These are phyloP conservation scores for Plasmodium coatneyi DNA, from an alignment of 169 alveolate genomes.

Conservation along the genomic window DNA sequence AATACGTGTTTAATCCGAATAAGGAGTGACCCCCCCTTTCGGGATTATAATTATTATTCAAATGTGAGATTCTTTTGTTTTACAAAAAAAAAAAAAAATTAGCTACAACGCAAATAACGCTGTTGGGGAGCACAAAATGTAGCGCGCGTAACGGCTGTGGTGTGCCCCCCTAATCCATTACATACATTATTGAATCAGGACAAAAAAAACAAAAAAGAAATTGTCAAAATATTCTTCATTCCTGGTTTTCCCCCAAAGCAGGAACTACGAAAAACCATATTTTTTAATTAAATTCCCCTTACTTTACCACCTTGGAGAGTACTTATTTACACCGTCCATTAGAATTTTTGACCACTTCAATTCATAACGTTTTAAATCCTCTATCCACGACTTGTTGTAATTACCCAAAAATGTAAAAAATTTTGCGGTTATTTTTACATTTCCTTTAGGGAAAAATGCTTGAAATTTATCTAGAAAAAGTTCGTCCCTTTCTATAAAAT, in stretches of 20 bases:
- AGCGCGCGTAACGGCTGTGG: not conserved
- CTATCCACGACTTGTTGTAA: not conserved
- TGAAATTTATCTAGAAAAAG: not conserved
- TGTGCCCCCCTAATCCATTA: not conserved
- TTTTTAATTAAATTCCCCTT: not conserved
- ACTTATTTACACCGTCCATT: not conserved
- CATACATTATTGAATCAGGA: not conserved
- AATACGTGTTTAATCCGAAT: not conserved
- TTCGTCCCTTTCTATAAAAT: not conserved
- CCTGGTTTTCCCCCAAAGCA: too few species aligned
- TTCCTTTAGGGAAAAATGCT: not conserved
- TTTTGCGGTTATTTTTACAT: not conserved
- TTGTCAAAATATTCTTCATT: too few species aligned
- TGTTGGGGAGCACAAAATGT: not conserved
- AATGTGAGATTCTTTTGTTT: not conserved
- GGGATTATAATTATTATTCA: not conserved
- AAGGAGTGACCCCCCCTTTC: not conserved
- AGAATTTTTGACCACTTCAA: not conserved
- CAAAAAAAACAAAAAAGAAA: not conserved
- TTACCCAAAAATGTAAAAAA: not conserved
- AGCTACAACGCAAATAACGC: not conserved
- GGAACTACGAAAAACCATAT: too few species aligned
- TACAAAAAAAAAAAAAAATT: too few species aligned
- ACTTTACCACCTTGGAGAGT: not conserved
- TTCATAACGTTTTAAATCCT: not conserved